Evolutionary conservation across 805 yeast genomes (phyloP).

Genomic region (Metschnikowia kofuensis): DNA sequence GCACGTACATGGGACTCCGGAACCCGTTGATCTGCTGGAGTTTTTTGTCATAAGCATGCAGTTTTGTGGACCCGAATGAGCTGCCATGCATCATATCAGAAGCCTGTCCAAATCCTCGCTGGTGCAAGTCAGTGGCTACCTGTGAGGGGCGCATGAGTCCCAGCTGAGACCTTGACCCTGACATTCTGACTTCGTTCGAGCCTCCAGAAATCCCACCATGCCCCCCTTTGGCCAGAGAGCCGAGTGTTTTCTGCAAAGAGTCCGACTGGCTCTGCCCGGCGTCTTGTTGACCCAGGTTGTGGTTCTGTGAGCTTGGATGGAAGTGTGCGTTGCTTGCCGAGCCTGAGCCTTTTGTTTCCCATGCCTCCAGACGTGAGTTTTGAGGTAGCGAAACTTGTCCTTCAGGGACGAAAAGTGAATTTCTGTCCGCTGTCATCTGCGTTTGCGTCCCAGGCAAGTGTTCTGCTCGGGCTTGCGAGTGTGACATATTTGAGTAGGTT

Average conservation of each 20-base stretch:
- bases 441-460: background rate
- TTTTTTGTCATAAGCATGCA: constrained; percentile 21
- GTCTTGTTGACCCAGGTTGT: background rate
- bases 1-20: constrained; percentile 82
- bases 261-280: background rate
- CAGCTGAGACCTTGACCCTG: background rate
- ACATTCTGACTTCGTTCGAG: background rate
- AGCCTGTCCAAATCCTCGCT: constrained; percentile 1
- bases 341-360: background rate
- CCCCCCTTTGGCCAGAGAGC: background rate
- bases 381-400: background rate
- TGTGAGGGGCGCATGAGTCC: constrained; percentile 2
- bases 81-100: constrained; percentile 4
- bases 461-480: background rate
- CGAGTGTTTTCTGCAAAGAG: background rate
- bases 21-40: constrained; percentile 75
- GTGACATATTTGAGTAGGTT: background rate
- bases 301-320: background rate
- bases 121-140: constrained; percentile 2
- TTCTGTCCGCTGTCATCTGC: background rate
- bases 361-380: background rate
- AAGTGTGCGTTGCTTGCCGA: background rate
- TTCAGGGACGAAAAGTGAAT: background rate
- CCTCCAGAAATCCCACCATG: background rate
- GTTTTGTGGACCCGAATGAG: constrained; percentile 5